Evolutionary conservation across 169 alveolate species (phyloP), one percentile per base, ranked within the genome.

Genomic region (Nephromyces sp.): DNA sequence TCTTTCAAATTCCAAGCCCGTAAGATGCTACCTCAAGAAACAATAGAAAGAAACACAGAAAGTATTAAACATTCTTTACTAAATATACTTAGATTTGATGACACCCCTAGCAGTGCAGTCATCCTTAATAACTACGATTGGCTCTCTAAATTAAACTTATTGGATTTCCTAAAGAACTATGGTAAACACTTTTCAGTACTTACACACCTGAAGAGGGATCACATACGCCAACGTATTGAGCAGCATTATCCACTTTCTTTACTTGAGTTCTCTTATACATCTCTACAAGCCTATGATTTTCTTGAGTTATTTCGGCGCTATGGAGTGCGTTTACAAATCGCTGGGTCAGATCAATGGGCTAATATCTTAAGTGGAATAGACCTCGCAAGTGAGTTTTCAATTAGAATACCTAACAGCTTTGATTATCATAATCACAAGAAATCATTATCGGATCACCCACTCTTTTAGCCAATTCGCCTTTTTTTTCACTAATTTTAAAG

Each of bases 261-360:
- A 52, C 77, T 86, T 27, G 92, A 87, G 43, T 52, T 87, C 52
- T 77, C 78, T 72, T 87, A 87, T 79, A 68, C 88, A 75, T 66
- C 90, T 25, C 84, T 87, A 68, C 93, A 88, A 57, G 89, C 92
- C 0, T 69, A 57, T 35, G 93, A 88, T 68, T 88, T 87, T 66
- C 65, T 86, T 22, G 75, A 83, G 66, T 77, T 88, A 0, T 80
- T 74, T 32, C 70, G 70, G 4, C 84, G 57, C 21, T 75, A 62
- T 66, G 81, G 87, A 27, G 82, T 80, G 3, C 66, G 25, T n/a
- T 70, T 86, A n/a, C 93, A 88, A 33, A 70, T 88, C n/a, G 93
- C 92, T 1, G 93, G 93, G 2, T 68, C 85, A 24, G 93, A 88
- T 66, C 93, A 88, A 67, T 82, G 89, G 93, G 92, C 91, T 1